A percentile compares a stretch with the other conserved stretches of the same genome.
Conservation (phyloP, 768 basidiomycete species). For the Suillus ampliporus region DNA sequence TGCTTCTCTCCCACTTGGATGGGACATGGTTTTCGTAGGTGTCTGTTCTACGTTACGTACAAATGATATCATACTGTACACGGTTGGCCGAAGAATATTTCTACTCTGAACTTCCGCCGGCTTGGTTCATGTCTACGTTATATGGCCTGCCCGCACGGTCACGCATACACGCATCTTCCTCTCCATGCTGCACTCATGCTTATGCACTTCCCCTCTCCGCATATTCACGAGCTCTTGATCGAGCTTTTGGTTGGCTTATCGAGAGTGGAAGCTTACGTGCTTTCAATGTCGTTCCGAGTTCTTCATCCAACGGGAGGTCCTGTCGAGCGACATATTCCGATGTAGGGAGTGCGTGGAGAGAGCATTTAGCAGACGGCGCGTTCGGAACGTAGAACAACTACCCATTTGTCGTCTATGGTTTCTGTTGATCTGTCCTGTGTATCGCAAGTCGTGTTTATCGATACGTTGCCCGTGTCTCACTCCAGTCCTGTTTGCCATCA, state of each 20-base stretch:
- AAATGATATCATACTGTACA: slow-evolving; percentile 38
- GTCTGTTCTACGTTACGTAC: neutral
- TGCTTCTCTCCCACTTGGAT: slow-evolving; percentile 60
- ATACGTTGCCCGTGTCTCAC: neutral
- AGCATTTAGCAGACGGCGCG: slow-evolving; percentile 52
- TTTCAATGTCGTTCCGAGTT: slow-evolving; percentile 74
- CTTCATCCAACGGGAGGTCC: slow-evolving; percentile 66
- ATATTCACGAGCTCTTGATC: slow-evolving; percentile 79
- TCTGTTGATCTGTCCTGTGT: neutral
- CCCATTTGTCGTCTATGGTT: neutral
- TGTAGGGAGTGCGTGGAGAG: slow-evolving; percentile 63
- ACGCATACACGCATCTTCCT: slow-evolving; percentile 59
- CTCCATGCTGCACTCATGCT: slow-evolving; percentile 76
- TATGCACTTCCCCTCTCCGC: slow-evolving; percentile 60
- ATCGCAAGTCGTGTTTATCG: neutral
- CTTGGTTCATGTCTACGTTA: slow-evolving; percentile 17
- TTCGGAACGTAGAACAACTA: slow-evolving; percentile 30
- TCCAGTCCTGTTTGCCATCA: neutral
- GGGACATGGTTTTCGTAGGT: slow-evolving; percentile 76
- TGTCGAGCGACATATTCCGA: slow-evolving; percentile 55
- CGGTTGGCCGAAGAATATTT: slow-evolving; percentile 77
- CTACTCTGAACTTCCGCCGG: slow-evolving; percentile 42
- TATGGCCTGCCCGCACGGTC: neutral
- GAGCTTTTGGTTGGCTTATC: slow-evolving; percentile 73
- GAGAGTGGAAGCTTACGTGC: slow-evolving; percentile 57